Base-by-base conservation (phyloP, 2,329 filamentous ascomycete species). In the Neofusicoccum parvum region DNA sequence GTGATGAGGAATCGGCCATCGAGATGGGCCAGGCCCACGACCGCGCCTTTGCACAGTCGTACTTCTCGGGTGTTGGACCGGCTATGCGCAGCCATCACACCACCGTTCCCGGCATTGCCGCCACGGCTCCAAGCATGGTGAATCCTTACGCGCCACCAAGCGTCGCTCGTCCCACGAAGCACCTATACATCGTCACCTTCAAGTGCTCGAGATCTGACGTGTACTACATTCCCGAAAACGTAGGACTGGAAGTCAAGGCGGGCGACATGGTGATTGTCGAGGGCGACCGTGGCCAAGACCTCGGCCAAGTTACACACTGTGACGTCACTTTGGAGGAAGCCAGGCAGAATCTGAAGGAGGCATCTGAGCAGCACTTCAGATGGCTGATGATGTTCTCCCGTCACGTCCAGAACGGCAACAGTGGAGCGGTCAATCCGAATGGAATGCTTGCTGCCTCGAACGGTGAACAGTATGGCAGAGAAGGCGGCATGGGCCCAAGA, bases 321-420 rank as follows among this genome's bases (percentile, higher is more conserved):
- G 94, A 96, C 71, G 88, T 98, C 45, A 91, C 92, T 68, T 93
- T 93, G 85, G 90, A 93, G 70, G 87, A 90, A 60, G 95, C 95
- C 9, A 94, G 95, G 73, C 90, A 95, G 54, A 81, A 93, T 70
- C 97, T 97, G 77, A 92, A 96, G 71, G 90, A 95, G 71, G 96
- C 94, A 70, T 91, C 91, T 2, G 92, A 97, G 75, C 93, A 98
- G 75, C 95, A 99, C 76, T 97, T 97, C 80, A 94, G 93, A 73
- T 98, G 94, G 92, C 85, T 99, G 62, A 97, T 98, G 91, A 95
- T 98, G 91, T 99, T 97, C 78, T 97, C 93, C 1, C 90, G 93
- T 6, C 64, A 67, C 14, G 56, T 66, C 36, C 63, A 67, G 51
- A 39, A 36, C 45, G 45, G 62, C 32, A 43, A 56, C 46, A 64